Conservation (phyloP, 2,329 filamentous ascomycete species). For the Pestalotiopsis sp. region DNA sequence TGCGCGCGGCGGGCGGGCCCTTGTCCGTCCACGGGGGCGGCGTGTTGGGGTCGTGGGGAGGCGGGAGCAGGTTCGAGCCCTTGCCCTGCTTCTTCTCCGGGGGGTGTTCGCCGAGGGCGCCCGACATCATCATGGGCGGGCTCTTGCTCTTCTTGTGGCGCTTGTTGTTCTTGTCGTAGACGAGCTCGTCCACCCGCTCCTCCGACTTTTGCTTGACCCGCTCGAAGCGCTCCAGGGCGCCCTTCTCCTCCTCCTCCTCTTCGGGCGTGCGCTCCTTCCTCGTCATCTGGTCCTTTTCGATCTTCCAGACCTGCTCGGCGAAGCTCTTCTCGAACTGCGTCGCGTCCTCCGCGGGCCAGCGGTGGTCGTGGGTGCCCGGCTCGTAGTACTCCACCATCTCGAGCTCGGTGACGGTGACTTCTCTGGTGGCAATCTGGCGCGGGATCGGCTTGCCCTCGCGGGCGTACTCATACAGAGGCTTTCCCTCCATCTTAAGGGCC, state of each 20-base stretch:
- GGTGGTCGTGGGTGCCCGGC: conserved; percentile 76
- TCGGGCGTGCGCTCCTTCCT: conserved; percentile 53
- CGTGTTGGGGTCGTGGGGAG: conserved; percentile 46
- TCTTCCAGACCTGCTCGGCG: conserved; percentile 71
- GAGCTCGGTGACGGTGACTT: conserved; percentile 76
- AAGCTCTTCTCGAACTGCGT: conserved; percentile 74
- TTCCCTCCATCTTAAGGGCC: conserved; percentile 89
- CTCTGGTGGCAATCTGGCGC: conserved; percentile 77
- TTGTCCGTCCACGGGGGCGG: conserved; percentile 61
- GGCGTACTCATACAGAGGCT: conserved; percentile 95
- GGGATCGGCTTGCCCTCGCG: conserved; percentile 86
- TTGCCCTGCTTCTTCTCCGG: conserved; percentile 42
- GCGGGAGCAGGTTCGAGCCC: conserved; percentile 58
- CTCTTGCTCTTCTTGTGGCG: conserved; percentile 37
- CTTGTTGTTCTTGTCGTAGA: conserved; percentile 51
- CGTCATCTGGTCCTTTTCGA: conserved; percentile 58
- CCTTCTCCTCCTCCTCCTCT: conserved; percentile 57
- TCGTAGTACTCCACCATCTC: conserved; percentile 86
- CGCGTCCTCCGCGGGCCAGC: conserved; percentile 81
- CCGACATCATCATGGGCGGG: conserved; percentile 56
- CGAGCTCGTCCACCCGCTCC: conserved; percentile 58
- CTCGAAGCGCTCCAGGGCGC: conserved; percentile 58
- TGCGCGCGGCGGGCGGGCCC: conserved; percentile 74
- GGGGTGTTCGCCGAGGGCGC: conserved; percentile 56
- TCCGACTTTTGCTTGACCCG: conserved; percentile 61